phyloP scores from a whole-genome alignment of 2,329 filamentous ascomycete genomes.

The Verticillium dahliae region DNA sequence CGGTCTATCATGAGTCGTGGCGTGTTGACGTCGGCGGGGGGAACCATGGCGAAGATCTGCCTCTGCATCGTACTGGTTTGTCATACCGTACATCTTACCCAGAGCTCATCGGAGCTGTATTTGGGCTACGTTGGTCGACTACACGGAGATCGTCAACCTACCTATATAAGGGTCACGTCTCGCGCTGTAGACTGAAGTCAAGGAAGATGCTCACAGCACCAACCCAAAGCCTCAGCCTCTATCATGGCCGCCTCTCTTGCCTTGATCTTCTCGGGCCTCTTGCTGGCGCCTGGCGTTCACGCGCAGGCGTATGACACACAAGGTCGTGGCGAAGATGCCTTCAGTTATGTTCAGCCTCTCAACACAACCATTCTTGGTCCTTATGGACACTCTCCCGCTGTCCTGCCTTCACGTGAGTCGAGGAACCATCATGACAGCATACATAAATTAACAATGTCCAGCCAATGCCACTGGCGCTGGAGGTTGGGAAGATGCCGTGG shows the following conservation, averaged over 20 bases:
- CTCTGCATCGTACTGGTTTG: neutral
- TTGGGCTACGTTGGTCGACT: neutral
- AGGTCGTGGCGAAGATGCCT: conserved; percentile 19
- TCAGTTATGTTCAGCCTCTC: conserved; percentile 30
- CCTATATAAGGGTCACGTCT: neutral
- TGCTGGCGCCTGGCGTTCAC: conserved; percentile 18
- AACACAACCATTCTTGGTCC: conserved; percentile 32
- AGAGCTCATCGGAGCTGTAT: neutral
- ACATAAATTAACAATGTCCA: conserved; percentile 7
- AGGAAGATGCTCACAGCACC: neutral
- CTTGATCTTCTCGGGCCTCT: conserved; percentile 19
- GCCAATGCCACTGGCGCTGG: neutral
- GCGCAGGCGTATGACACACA: conserved; percentile 18
- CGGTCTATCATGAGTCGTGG: neutral
- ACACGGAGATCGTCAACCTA: neutral
- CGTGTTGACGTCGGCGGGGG: neutral
- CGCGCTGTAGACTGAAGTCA: neutral
- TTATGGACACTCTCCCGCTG: conserved; percentile 29
- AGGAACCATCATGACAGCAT: neutral
- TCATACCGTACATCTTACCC: too few species aligned
- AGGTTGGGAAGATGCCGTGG: conserved; percentile 11
- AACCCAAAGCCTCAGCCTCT: neutral
- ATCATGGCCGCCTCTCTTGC: conserved; percentile 27
- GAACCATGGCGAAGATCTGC: neutral
- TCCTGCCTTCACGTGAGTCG: conserved; percentile 28